Conservation (phyloP, 2,329 filamentous ascomycete genomes). For the Epichloe festucae region DNA sequence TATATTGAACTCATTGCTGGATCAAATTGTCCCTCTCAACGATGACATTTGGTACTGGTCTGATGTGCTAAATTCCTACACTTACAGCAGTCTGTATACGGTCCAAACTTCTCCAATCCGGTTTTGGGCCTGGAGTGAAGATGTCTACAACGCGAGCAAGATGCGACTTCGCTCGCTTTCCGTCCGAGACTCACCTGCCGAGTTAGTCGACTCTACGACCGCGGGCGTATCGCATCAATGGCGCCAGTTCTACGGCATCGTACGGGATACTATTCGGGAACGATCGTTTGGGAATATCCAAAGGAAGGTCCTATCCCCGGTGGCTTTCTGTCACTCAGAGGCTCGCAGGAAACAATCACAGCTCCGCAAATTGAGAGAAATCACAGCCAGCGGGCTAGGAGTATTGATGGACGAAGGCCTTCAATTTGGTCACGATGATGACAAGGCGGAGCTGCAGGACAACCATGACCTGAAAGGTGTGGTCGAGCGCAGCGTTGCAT, state of each 20-base stretch:
- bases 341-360: conserved; percentile 60
- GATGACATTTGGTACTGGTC: conserved; percentile 97
- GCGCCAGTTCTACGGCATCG: conserved; percentile 66
- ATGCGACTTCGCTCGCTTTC: conserved; percentile 27
- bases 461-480: conserved; percentile 51
- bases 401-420: conserved; percentile 79
- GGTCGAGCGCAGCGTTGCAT: conserved; percentile 64
- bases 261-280: conserved; percentile 62
- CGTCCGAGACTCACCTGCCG: conserved; percentile 16
- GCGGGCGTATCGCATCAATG: conserved; percentile 37
- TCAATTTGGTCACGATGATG: conserved; percentile 49
- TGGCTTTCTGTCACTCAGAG: conserved; percentile 63
- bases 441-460: conserved; percentile 39
- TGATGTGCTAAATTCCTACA: conserved; percentile 65
- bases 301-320: conserved; percentile 60
- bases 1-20: conserved; percentile 62
- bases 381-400: conserved; percentile 77
- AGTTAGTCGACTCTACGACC: conserved; percentile 23
- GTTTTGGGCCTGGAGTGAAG: conserved; percentile 57
- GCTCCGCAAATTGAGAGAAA: conserved; percentile 59
- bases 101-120: conserved; percentile 72
- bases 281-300: conserved; percentile 60
- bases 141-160: conserved; percentile 53
- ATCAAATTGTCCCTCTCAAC: conserved; percentile 70
- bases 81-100: conserved; percentile 69